Base-by-base conservation (phyloP, 73 alveolate genomes). In the Blepharisma japonicum region DNA sequence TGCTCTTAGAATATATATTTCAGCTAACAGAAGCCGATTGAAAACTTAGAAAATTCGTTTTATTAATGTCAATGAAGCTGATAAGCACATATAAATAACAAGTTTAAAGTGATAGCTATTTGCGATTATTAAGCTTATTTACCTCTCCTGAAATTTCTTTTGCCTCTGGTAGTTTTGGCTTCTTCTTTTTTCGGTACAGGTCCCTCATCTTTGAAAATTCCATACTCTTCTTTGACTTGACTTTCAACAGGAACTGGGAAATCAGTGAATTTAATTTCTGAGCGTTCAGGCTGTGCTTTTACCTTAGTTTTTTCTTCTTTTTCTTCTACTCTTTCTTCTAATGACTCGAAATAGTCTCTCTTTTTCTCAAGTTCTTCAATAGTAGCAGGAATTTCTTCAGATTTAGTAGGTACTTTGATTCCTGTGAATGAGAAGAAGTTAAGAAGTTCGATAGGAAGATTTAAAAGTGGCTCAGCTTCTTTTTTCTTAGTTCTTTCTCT, bases 221-320 rank as follows among this genome's bases (percentile, higher is more conserved):
- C 42, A 32, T 32, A 32, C 42, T 32, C 42, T 53, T 53, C 67
- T 53, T 53, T 53, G 4, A 53, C 67, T 53, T 53, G n/a, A 4
- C 67, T 53, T 53, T 53, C 67, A 14, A 14, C 67, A 53, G 67
- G 67, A 1, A 4, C 67, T 53, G 67, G 67, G 67, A 53, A 53
- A 20, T 53, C 23, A 20, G 23, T 20, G n/a, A 20, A 20, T 11
- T 53, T 53, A 53, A 53, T 14, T 14, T 53, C 67, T 53, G 67
- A 53, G 23, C 27, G 23, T 53, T 53, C 23, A 20, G n/a, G n/a
- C 23, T 53, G 27, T 20, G 27, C 23, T 14, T 53, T 53, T 53
- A 14, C 67, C n/a, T 53, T 20, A 53, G 67, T 53, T 53, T 53
- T 53, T 20, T 53, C 23, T 14, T 53, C 23, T 14, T 53, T 20